These are phyloP conservation scores for Rhypophila decipiens DNA, from an alignment of 495 filamentous ascomycete genomes.

Conservation along the genomic window DNA sequence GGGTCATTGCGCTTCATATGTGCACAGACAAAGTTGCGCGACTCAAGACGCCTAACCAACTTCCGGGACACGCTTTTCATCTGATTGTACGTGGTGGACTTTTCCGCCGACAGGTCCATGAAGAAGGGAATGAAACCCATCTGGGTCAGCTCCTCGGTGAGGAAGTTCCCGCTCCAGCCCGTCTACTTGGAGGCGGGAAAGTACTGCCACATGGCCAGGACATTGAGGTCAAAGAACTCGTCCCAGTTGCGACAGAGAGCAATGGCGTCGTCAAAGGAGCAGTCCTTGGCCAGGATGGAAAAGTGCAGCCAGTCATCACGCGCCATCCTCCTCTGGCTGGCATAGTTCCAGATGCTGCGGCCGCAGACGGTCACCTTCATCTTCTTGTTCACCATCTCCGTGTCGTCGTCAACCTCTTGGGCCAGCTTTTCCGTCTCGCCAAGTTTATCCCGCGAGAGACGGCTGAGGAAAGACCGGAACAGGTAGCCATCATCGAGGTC, in stretches of 20 bases:
- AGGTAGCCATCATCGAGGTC: conserved; percentile 9
- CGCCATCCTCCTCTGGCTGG: conserved; percentile 45
- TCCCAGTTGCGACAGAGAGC: conserved; percentile 49
- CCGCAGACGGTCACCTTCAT: conserved; percentile 46
- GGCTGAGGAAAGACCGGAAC: background rate
- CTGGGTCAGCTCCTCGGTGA: conserved; percentile 32
- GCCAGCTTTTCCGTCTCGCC: background rate
- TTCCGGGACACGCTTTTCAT: conserved; percentile 28
- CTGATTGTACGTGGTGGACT: conserved; percentile 22
- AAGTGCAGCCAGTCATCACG: conserved; percentile 49
- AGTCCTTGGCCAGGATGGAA: conserved; percentile 47
- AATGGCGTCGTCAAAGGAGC: conserved; percentile 39
- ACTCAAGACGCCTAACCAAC: conserved; percentile 24
- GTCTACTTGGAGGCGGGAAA: conserved; percentile 44
- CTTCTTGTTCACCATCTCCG: conserved; percentile 23
- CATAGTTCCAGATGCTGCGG: conserved; percentile 48
- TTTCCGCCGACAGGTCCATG: conserved; percentile 25
- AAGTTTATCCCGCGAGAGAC: background rate
- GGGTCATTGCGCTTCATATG: conserved; percentile 46
- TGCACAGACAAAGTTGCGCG: conserved; percentile 44
- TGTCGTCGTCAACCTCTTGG: background rate
- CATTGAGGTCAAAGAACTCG: conserved; percentile 46
- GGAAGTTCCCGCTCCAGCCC: conserved; percentile 32
- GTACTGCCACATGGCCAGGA: conserved; percentile 42
- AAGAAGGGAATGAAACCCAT: conserved; percentile 42